Evolutionary conservation across 768 basidiomycete species (phyloP).

Genomic region (Peribolospora baueri): DNA sequence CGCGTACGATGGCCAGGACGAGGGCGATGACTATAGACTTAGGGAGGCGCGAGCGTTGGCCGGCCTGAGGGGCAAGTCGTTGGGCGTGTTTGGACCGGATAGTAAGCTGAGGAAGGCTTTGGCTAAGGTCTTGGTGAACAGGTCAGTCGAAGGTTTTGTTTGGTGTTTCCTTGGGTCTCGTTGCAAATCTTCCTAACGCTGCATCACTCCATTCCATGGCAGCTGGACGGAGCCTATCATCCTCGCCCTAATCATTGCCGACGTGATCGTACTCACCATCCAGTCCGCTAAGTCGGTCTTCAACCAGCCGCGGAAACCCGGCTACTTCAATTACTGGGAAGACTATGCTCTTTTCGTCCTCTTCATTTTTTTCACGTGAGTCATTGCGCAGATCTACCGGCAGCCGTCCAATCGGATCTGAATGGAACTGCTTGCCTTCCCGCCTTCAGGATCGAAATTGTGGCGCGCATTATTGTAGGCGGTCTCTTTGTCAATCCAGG

Average conservation of each 20-base stretch:
- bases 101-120: constrained; percentile 39
- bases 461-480: constrained; percentile 68
- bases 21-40: neutral
- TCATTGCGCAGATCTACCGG: constrained; percentile 5
- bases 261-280: constrained; percentile 55
- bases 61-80: constrained; percentile 43
- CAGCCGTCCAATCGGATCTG: too few species aligned
- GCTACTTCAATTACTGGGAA: constrained; percentile 76
- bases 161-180: too few species aligned
- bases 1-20: neutral
- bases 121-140: constrained; percentile 41
- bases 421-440: neutral
- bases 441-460: constrained; percentile 43
- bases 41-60: neutral
- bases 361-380: constrained; percentile 67
- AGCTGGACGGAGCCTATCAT: constrained; percentile 75
- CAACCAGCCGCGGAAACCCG: constrained; percentile 19
- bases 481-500: constrained; percentile 51
- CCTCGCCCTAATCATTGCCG: constrained; percentile 54
- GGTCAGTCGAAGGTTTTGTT: constrained; percentile 28
- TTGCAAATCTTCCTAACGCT: neutral
- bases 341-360: constrained; percentile 62
- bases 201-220: neutral
- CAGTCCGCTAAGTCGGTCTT: constrained; percentile 45
- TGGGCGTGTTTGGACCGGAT: constrained; percentile 48